Evolutionary conservation across 768 basidiomycete genomes (phyloP).

Genomic region (Boletus barrowsii): DNA sequence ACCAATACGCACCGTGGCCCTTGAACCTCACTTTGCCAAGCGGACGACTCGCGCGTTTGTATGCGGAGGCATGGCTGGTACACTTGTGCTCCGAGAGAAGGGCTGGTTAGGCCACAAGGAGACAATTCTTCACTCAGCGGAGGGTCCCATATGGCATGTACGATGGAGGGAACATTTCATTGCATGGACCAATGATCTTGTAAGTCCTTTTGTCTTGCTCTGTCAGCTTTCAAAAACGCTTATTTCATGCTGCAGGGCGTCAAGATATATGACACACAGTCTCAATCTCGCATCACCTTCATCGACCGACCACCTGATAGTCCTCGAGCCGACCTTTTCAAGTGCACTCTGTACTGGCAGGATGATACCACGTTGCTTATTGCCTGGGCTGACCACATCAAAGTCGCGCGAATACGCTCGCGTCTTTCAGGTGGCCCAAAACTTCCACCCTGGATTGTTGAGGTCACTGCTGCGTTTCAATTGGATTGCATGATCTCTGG

Average conservation of each 20-base stretch:
- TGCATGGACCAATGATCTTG: conserved; percentile 94
- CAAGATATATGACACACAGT: conserved; percentile 85
- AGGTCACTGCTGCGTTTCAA: conserved; percentile 89
- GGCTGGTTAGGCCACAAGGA: conserved; percentile 97
- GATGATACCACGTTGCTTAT: conserved; percentile 89
- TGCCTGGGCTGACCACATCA: conserved; percentile 92
- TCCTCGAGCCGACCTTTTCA: conserved; percentile 93
- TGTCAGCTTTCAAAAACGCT: background rate
- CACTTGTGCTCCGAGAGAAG: conserved; percentile 85
- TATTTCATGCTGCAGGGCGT: conserved; percentile 61
- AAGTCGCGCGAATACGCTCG: conserved; percentile 76
- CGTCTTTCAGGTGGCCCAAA: conserved; percentile 49
- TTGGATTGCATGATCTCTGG: conserved; percentile 96
- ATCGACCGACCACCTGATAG: conserved; percentile 81
- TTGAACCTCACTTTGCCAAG: conserved; percentile 89
- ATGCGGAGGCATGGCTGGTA: conserved; percentile 89
- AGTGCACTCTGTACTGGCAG: conserved; percentile 88
- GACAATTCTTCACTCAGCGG: conserved; percentile 73
- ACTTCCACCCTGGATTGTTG: conserved; percentile 65
- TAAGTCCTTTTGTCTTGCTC: conserved; percentile 35
- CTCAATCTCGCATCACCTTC: conserved; percentile 74
- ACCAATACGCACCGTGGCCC: conserved; percentile 83
- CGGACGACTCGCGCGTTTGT: conserved; percentile 75
- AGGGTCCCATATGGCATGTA: conserved; percentile 93
- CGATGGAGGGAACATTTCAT: conserved; percentile 85